phyloP scores from a whole-genome alignment of 441 rosid genomes.

The Populus hybrid region DNA sequence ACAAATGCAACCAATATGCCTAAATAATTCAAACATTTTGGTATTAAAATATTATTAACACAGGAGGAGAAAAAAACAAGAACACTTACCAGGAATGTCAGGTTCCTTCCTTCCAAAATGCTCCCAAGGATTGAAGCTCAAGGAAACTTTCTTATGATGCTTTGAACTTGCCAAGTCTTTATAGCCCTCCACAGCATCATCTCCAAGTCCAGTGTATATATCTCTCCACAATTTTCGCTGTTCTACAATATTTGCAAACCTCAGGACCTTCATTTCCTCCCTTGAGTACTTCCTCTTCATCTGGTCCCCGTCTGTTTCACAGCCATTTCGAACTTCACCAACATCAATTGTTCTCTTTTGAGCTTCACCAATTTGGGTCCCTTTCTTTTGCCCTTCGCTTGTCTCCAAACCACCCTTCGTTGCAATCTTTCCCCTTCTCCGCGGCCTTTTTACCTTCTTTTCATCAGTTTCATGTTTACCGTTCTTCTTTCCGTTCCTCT shows the following conservation, averaged over 20 bases:
- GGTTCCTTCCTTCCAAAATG: slow-evolving; percentile 30
- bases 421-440: slow-evolving; percentile 37
- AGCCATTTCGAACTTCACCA: slow-evolving; percentile 14
- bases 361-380: slow-evolving; percentile 17
- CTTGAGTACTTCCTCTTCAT: slow-evolving; percentile 45
- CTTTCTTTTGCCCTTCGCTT: slow-evolving; percentile 16
- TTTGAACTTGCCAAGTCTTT: slow-evolving; percentile 40
- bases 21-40: not conserved
- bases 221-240: slow-evolving; percentile 64
- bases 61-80: not conserved
- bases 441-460: slow-evolving; percentile 36
- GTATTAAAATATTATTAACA: not conserved
- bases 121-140: slow-evolving; percentile 27
- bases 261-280: slow-evolving; percentile 64
- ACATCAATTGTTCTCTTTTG: slow-evolving; percentile 4
- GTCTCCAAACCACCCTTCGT: slow-evolving; percentile 25
- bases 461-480: slow-evolving; percentile 35
- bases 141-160: slow-evolving; percentile 34
- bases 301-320: slow-evolving; percentile 23
- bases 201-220: slow-evolving; percentile 48
- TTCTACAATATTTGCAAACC: slow-evolving; percentile 50
- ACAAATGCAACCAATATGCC: not conserved
- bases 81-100: slow-evolving; percentile 46
- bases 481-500: slow-evolving; percentile 28
- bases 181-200: slow-evolving; percentile 49